These are phyloP conservation scores for Blastosporella zonata DNA, from an alignment of 1,284 basidiomycete species.

Conservation along the genomic window DNA sequence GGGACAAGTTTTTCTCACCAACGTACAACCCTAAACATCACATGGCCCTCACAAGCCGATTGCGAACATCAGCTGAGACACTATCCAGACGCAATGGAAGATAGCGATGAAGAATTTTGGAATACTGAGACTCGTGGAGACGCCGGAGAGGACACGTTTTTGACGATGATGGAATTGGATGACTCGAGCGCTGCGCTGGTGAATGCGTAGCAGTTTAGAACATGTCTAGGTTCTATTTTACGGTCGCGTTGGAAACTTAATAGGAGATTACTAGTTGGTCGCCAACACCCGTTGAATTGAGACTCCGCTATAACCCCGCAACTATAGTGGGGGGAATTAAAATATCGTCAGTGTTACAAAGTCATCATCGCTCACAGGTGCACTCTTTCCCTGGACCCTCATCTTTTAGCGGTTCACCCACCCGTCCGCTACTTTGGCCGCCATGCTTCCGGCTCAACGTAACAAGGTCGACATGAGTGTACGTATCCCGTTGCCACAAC, in stretches of 20 bases:
- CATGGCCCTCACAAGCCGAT: slow-evolving; percentile 17
- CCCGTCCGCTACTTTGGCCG: slow-evolving; percentile 19
- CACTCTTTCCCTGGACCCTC: slow-evolving; percentile 21
- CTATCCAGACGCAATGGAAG: slow-evolving; percentile 12
- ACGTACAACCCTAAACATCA: slow-evolving; percentile 16
- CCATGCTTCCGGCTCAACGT: slow-evolving; percentile 79
- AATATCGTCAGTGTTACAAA: slow-evolving; percentile 23
- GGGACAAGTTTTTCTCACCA: slow-evolving; percentile 16
- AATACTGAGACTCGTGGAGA: slow-evolving; percentile 5
- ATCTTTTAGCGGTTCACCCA: slow-evolving; percentile 18
- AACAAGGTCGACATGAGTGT: slow-evolving; percentile 93
- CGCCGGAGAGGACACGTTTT: slow-evolving; percentile 8
- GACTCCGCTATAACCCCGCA: slow-evolving; percentile 31
- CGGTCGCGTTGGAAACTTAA: slow-evolving; percentile 10
- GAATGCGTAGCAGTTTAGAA: not conserved
- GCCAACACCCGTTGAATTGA: slow-evolving; percentile 17
- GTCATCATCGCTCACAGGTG: slow-evolving; percentile 20
- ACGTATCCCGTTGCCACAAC: slow-evolving; percentile 20
- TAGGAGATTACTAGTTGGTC: slow-evolving; percentile 3
- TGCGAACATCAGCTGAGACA: slow-evolving; percentile 13
- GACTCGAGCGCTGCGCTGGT: not conserved
- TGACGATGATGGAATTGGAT: slow-evolving; percentile 18
- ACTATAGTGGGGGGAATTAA: slow-evolving; percentile 22
- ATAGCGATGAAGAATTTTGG: slow-evolving; percentile 17
- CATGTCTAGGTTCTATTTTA: not conserved